A percentile compares a stretch with the other conserved stretches of the same genome.
Conservation (phyloP, 345 rosid genomes). For the Mallotus nudiflorus region DNA sequence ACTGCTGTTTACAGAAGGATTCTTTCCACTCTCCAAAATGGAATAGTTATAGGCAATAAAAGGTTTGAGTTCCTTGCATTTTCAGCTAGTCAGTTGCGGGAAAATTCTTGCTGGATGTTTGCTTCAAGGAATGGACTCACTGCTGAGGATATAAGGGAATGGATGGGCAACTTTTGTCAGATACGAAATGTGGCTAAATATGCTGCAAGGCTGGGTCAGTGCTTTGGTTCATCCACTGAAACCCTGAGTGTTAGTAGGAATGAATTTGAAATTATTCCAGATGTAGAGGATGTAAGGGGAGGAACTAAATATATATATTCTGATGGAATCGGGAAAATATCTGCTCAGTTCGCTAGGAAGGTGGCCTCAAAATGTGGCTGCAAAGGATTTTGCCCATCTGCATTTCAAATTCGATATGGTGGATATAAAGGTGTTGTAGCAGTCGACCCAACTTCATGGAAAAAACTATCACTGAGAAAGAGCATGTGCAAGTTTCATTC, state of each 20-base stretch:
- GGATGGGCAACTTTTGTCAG: constrained; percentile 51
- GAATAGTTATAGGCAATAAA: constrained; percentile 53
- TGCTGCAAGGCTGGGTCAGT: constrained; percentile 69
- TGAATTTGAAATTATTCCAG: constrained; percentile 47
- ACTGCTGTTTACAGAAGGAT: constrained; percentile 49
- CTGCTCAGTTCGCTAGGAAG: constrained; percentile 42
- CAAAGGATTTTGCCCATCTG: constrained; percentile 48
- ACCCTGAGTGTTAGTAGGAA: constrained; percentile 42
- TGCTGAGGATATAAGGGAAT: constrained; percentile 47
- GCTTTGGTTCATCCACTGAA: constrained; percentile 66
- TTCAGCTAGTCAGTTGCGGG: constrained; percentile 68
- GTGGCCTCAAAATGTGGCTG: constrained; percentile 56
- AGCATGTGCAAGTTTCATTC: constrained; percentile 61
- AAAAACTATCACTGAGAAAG: constrained; percentile 51
- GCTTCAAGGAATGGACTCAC: constrained; percentile 47
- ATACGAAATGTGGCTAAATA: constrained; percentile 68
- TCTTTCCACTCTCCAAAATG: constrained; percentile 45
- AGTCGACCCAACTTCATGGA: constrained; percentile 47
- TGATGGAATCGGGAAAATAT: constrained; percentile 72
- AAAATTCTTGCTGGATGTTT: constrained; percentile 79
- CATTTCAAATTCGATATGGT: too few relatives aligned
- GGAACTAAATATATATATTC: constrained; percentile 43
- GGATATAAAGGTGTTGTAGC: constrained; percentile 74
- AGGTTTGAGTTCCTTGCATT: constrained; percentile 70
- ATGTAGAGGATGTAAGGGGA: constrained; percentile 28